Evolutionary conservation across 176 grass and related monocot genomes (phyloP), one percentile per base, ranked within the genome.

Genomic region (Phoenix roebelenii): DNA sequence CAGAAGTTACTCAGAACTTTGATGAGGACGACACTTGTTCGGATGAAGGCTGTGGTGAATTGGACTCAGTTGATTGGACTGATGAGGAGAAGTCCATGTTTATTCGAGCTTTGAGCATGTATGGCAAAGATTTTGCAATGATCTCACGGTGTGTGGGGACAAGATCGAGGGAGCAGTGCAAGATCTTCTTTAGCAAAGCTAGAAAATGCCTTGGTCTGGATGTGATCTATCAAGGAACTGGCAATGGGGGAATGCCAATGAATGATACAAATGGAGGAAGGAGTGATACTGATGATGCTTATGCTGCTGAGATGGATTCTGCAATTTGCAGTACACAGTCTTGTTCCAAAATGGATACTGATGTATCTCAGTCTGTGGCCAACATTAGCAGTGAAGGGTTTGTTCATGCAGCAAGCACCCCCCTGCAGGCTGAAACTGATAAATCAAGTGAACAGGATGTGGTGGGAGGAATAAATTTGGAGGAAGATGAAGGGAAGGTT

Each of bases 141-240:
- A 79, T 98, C 55, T 89, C 88, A 5, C 69, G 39, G 19, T 90
- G 61, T 17, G 74, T 98, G 55, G 86, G 76, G 52, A 82, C 87
- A 63, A 92, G 86, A 67, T 92, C 79, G 15, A 76, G 64, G 63
- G 85, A 93, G 51, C 94, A 98, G 22, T 98, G 94, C 82, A 98
- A 89, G 69, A 73, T 87, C 66, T 98, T 93, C 77, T 98, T 93
- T 60, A 88, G 84, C 61, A 98, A 98, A 74, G 84, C 81, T 52
- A 80, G 94, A 22, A 98, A 79, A 69, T 84, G 81, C 62, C 81
- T 98, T 52, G 77, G 81, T 61, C 76, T 98, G 59, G 94, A 98
- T 78, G 60, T 72, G 50, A 82, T 87, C 76, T 69, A 77, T 70
- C 83, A 79, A 63, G 76, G 69, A 24, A 68, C 23, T 64, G 49